phyloP scores from a whole-genome alignment of 2,329 filamentous ascomycete genomes.

The Colletotrichum lupini region DNA sequence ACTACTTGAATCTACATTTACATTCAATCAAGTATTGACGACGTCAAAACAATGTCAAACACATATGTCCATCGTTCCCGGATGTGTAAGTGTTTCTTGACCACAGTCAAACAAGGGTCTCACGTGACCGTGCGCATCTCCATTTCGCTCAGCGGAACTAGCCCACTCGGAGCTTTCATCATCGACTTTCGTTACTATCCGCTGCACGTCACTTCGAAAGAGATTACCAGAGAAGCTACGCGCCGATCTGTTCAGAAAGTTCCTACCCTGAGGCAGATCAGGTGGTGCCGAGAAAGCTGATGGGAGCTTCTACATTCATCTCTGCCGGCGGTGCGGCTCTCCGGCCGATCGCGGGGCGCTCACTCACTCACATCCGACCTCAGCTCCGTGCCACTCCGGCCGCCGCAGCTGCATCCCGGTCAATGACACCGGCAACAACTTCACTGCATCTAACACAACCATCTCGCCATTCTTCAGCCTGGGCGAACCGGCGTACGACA shows the following conservation, averaged over 20 bases:
- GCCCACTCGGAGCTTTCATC: neutral
- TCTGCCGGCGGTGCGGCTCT: neutral
- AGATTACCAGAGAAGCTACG: neutral
- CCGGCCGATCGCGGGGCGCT: conserved; percentile 1
- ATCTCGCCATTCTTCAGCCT: neutral
- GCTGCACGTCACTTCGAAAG: too few relatives aligned
- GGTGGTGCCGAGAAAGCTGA: neutral
- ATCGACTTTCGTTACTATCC: conserved; percentile 1
- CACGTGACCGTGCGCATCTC: conserved; percentile 25
- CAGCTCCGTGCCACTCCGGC: neutral
- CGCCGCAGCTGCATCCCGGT: neutral
- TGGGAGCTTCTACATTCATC: neutral
- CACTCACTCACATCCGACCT: neutral
- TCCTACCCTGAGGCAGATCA: neutral
- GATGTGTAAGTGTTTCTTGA: neutral
- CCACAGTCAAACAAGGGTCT: neutral
- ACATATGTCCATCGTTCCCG: too few relatives aligned
- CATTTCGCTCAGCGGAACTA: neutral
- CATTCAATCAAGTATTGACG: neutral
- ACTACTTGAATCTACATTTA: too few relatives aligned
- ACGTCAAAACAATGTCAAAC: too few relatives aligned
- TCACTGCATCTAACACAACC: neutral
- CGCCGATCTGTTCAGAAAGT: too few relatives aligned
- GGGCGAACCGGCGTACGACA: neutral
- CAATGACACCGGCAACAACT: neutral